Conservation (phyloP, 305 asterid genomes). For the Coffea humblotiana region DNA sequence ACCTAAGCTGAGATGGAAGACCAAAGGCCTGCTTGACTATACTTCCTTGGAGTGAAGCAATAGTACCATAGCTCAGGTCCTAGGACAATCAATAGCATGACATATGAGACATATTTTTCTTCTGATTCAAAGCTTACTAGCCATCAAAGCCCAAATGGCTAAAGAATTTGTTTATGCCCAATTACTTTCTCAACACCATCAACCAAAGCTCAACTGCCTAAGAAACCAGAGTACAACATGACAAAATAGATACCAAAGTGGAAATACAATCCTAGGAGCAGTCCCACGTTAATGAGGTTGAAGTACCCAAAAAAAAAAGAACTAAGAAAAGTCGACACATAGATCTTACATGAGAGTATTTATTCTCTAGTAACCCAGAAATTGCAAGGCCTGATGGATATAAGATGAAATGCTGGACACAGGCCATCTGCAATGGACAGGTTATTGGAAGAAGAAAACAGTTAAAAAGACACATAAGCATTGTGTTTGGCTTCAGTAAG, state of each 20-base stretch:
- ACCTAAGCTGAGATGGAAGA: conserved; percentile 37
- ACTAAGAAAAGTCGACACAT: conserved; percentile 5
- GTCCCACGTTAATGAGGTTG: background rate
- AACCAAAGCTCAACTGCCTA: background rate
- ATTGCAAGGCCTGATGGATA: conserved; percentile 55
- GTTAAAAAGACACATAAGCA: conserved; percentile 1
- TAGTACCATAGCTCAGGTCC: conserved; percentile 43
- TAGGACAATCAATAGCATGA: conserved; percentile 28
- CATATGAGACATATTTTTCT: background rate
- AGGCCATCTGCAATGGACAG: conserved; percentile 53
- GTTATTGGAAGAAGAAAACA: background rate
- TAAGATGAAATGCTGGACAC: conserved; percentile 56
- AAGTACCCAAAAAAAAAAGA: conserved; percentile 18
- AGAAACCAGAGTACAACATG: background rate
- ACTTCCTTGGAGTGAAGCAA: conserved; percentile 40
- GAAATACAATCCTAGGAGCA: background rate
- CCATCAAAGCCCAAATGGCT: background rate
- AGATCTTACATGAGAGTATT: conserved; percentile 47
- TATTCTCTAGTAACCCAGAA: conserved; percentile 39
- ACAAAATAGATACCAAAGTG: background rate
- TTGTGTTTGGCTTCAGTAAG: background rate
- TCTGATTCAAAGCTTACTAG: background rate
- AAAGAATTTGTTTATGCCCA: background rate
- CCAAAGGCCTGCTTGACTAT: conserved; percentile 47
- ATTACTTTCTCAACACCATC: background rate